Percentiles rank a stretch among this genome's conserved stretches.
These are phyloP conservation scores for Agaricales sp. DNA, from an alignment of 1,284 basidiomycete species.

Conservation along the genomic window DNA sequence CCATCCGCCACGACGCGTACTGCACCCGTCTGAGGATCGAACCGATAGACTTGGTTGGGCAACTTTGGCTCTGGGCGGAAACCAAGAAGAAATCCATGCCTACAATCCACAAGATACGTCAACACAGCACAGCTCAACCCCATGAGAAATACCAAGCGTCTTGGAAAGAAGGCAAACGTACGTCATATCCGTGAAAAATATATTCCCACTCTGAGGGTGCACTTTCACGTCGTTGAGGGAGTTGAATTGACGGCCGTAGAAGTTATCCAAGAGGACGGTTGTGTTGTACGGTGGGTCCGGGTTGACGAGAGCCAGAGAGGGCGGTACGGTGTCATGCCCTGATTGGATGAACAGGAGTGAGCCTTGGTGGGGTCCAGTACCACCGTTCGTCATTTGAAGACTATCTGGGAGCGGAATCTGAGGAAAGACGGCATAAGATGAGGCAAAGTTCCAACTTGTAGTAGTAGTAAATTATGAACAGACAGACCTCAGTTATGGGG, in stretches of 20 bases:
- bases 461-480: constrained; percentile 6
- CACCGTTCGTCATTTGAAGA: constrained; percentile 68
- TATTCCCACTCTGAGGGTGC: constrained; percentile 45
- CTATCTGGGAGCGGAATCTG: constrained; percentile 12
- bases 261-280: constrained; percentile 60
- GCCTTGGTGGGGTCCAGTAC: constrained; percentile 55
- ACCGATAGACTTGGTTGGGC: constrained; percentile 66
- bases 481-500: constrained; percentile 7
- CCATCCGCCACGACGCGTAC: constrained; percentile 65
- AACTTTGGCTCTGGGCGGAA: constrained; percentile 58
- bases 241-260: constrained; percentile 72
- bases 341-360: constrained; percentile 57
- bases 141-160: too few species aligned
- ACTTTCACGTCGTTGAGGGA: constrained; percentile 73
- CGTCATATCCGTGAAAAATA: constrained; percentile 67
- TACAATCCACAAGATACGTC: constrained; percentile 15
- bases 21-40: constrained; percentile 51
- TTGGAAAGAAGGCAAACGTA: constrained; percentile 23
- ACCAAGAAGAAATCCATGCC: constrained; percentile 52
- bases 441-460: constrained; percentile 13
- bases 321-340: constrained; percentile 53
- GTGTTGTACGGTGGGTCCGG: constrained; percentile 50
- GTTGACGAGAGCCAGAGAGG: constrained; percentile 57
- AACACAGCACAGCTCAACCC: not conserved
- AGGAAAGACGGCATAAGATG: constrained; percentile 1